Conservation (phyloP, 257 asterid genomes). For the Nicotiana obtusifolia region DNA sequence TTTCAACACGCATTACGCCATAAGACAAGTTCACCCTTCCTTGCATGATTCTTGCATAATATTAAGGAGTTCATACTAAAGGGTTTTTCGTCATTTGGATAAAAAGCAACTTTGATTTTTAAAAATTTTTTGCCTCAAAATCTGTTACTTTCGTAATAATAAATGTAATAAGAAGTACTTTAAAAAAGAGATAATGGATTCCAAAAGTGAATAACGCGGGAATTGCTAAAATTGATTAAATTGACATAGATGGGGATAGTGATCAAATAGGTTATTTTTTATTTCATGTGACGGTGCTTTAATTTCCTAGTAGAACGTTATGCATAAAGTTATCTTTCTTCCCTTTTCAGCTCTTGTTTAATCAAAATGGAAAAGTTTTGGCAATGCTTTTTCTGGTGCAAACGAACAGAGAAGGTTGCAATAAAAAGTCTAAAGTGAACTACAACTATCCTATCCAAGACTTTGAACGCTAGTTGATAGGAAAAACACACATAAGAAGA, state of each 20-base stretch:
- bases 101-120: no score
- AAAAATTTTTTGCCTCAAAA: not conserved
- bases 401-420: not conserved
- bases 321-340: not conserved
- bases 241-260: not conserved
- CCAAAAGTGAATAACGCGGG: constrained; percentile 33
- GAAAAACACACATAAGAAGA: not conserved
- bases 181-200: constrained; percentile 16
- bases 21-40: constrained; percentile 18
- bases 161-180: not conserved
- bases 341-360: not conserved
- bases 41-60: not conserved
- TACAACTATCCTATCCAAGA: not conserved
- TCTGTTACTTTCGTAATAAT: not conserved
- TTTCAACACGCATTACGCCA: constrained; percentile 7
- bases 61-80: not conserved
- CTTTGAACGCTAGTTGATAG: not conserved
- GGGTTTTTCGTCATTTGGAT: not conserved
- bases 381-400: not conserved
- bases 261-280: not conserved
- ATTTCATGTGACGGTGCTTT: constrained; percentile 6
- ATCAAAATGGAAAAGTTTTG: not conserved
- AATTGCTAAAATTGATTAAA: constrained; percentile 11
- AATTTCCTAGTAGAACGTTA: not conserved
- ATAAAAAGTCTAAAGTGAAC: not conserved